These are phyloP conservation scores for Lolium rigidum DNA, from an alignment of 176 grass and related monocot species.

Conservation along the genomic window DNA sequence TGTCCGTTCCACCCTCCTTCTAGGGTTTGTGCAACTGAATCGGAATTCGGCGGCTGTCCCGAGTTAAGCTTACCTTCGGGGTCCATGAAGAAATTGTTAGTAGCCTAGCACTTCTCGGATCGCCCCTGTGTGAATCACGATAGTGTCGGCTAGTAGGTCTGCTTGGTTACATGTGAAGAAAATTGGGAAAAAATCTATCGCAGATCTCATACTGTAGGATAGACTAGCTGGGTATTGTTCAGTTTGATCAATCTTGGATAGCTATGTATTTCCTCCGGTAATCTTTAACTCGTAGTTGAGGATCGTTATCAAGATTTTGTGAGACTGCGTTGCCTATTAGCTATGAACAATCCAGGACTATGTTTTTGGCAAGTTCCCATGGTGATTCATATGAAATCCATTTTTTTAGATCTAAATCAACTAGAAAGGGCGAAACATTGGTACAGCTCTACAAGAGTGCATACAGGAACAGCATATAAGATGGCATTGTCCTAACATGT, in stretches of 20 bases:
- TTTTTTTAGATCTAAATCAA: neutral
- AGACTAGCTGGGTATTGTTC: neutral
- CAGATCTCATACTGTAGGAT: neutral
- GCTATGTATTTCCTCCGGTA: neutral
- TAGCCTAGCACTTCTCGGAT: slow-evolving; percentile 4
- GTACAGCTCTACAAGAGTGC: neutral
- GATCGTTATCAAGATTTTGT: neutral
- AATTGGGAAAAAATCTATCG: neutral
- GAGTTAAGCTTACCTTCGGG: slow-evolving; percentile 2
- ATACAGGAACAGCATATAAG: neutral
- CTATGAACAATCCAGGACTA: no score
- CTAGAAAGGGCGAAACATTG: neutral
- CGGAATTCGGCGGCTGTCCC: neutral
- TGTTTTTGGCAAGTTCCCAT: no score
- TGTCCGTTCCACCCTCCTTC: neutral
- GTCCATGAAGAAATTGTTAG: neutral
- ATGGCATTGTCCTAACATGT: neutral
- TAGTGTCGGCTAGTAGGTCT: neutral
- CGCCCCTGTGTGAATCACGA: neutral
- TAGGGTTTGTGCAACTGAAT: slow-evolving; percentile 11
- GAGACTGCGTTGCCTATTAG: neutral
- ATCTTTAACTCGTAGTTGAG: neutral
- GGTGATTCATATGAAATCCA: no score
- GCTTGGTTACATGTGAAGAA: neutral
- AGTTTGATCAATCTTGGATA: neutral